A percentile compares a stretch with the other conserved stretches of the same genome.
Conservation (phyloP, 73 alveolate genomes). For the Loxodes magnus region DNA sequence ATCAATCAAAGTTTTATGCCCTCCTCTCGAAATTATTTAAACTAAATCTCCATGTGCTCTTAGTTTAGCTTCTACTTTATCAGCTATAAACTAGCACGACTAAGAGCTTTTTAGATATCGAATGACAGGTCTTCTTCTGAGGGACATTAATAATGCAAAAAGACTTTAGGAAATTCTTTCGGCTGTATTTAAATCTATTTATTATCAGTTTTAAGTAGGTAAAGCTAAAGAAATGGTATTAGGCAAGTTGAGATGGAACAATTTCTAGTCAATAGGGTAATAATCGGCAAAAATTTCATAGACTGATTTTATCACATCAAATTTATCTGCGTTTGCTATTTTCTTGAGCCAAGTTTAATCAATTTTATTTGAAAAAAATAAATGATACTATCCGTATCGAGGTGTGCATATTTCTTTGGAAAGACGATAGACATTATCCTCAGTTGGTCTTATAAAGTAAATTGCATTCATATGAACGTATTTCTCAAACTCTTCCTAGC, state of each 20-base stretch:
- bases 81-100: conserved; percentile 40
- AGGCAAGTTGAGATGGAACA: conserved; percentile 52
- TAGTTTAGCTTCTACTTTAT: conserved; percentile 28
- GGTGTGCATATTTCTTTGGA: conserved; percentile 42
- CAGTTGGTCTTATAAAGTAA: conserved; percentile 53
- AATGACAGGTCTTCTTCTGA: conserved; percentile 32
- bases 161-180: conserved; percentile 42
- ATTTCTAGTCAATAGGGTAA: conserved; percentile 43
- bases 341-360: conserved; percentile 48
- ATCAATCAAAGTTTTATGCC: conserved; percentile 42
- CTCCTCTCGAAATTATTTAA: conserved; percentile 20
- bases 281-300: conserved; percentile 32
- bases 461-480: conserved; percentile 56
- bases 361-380: conserved; percentile 70
- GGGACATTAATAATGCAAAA: conserved; percentile 21
- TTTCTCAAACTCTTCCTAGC: conserved; percentile 22
- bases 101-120: conserved; percentile 27
- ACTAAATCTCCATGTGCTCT: conserved; percentile 45
- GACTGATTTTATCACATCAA: conserved; percentile 68
- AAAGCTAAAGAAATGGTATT: conserved; percentile 33
- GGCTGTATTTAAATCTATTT: conserved; percentile 19
- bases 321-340: conserved; percentile 74
- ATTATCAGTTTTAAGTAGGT: conserved; percentile 32
- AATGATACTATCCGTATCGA: conserved; percentile 56
- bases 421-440: conserved; percentile 29